Base-by-base conservation (phyloP, 1,139 yeast species). In the Yamadazyma spencermartinsiae region DNA sequence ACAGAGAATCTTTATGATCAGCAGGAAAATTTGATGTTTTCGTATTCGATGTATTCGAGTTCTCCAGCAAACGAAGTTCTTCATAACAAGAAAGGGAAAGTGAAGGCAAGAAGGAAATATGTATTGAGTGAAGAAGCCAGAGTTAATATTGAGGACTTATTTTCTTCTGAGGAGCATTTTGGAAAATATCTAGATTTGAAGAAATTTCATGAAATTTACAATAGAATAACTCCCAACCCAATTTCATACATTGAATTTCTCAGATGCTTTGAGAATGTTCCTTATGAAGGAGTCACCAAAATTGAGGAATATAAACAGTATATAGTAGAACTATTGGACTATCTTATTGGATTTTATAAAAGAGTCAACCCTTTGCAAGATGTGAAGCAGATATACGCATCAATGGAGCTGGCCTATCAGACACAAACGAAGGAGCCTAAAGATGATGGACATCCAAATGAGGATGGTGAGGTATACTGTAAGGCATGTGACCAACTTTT, bases 121-220 rank as follows among this genome's bases (percentile, higher is more conserved):
- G 27, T 65, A 6, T 55, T 81, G 34, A 74, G 85, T 40, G 56
- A 60, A n/a, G 76, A 71, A 34, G 78, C 82, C 0, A 36, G 23
- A 11, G 43, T 86, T 11, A 65, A 70, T 28, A 46, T 82, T 1
- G 74, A 76, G 11, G 42, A 56, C 1, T 38, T 77, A 11, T 88
- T 86, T 52, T 61, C 76, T 0, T 70, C 75, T 4, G 79, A 74
- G 28, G 96, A 89, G 54, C 59, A 61, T 17, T 77, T 72, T 54
- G 96, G 96, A 0, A 74, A 74, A 47, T 78, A 60, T 48, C 46
- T 90, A 18, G 92, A 87, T 49, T 63, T 90, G 40, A 56, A 67
- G 8, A 47, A 53, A 2, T 65, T 72, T 37, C 82, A 81, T 55
- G 72, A 70, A 25, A 49, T 46, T 19, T 86, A 82, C 74, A 54